phyloP scores from a whole-genome alignment of 345 rosid genomes.

The Isatis tinctoria region DNA sequence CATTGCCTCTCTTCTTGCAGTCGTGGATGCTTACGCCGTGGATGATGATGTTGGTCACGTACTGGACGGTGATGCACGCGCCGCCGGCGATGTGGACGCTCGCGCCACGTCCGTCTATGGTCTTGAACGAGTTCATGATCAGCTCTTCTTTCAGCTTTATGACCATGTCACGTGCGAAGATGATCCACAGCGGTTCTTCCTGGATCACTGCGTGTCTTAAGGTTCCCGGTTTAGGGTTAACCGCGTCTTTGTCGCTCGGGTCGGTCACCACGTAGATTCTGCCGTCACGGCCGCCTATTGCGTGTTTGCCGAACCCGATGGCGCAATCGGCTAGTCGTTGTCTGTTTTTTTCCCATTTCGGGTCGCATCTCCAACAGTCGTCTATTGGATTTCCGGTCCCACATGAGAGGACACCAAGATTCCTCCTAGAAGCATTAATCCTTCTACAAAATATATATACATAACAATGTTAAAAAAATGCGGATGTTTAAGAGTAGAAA shows the following conservation, averaged over 20 bases:
- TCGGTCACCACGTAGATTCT: slow-evolving; percentile 53
- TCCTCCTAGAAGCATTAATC: slow-evolving; percentile 62
- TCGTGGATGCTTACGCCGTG: slow-evolving; percentile 56
- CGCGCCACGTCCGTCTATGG: slow-evolving; percentile 61
- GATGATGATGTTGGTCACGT: slow-evolving; percentile 52
- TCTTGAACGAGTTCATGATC: slow-evolving; percentile 58
- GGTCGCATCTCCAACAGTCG: slow-evolving; percentile 69
- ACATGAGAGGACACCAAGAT: slow-evolving; percentile 52
- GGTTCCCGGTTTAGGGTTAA: slow-evolving; percentile 62
- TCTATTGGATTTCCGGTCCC: slow-evolving; percentile 66
- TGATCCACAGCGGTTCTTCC: slow-evolving; percentile 58
- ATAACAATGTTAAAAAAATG: slow-evolving; percentile 11
- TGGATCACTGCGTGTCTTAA: slow-evolving; percentile 59
- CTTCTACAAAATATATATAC: slow-evolving; percentile 30
- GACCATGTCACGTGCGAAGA: slow-evolving; percentile 57
- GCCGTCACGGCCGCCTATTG: slow-evolving; percentile 64
- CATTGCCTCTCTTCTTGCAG: slow-evolving; percentile 54
- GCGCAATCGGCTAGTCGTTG: slow-evolving; percentile 55
- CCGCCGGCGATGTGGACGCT: slow-evolving; percentile 55
- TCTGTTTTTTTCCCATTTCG: slow-evolving; percentile 49
- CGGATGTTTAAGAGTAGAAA: not conserved
- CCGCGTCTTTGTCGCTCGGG: slow-evolving; percentile 40
- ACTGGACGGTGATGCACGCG: slow-evolving; percentile 64
- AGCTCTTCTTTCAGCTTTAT: slow-evolving; percentile 53
- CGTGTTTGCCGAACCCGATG: slow-evolving; percentile 64